Evolutionary conservation across 2,329 filamentous ascomycete genomes (phyloP), one percentile per base, ranked within the genome.

Genomic region (Periconia sp.): DNA sequence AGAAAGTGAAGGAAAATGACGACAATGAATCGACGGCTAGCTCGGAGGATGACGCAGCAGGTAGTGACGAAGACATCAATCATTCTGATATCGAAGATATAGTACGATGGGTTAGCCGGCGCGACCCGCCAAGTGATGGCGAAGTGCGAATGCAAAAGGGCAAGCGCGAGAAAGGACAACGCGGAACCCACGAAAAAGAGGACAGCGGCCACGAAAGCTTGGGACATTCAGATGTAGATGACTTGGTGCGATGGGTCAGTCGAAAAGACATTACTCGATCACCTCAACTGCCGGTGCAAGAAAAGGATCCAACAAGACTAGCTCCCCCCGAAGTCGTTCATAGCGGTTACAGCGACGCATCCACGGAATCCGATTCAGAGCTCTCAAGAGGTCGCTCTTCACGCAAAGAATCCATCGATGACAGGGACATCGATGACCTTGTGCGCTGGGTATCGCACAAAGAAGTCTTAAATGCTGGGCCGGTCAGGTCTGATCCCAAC

Each of bases 11-110:
- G 11, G 60, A 65, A 19, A 54, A 50, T 12, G 48, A 47, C 0
- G 40, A 30, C 8, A 39, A 39, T 15, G 9, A 4, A 10, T 23
- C 17, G 9, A 13, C 34, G 15, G 21, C 34, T 9, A 26, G 22
- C 19, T 31, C 28, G 11, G 35, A 52, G 12, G 50, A 54, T 4
- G 26, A 36, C 4, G 7, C 12, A 30, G 51, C 57, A 8, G 50
- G 46, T 17, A 54, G 57, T 13, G 47, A 55, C 13, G 56, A 54
- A 10, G 63, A 60, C 15, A 61, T 69, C 13, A 24, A 62, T n/a
- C 54, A 68, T 25, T 62, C 59, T 1, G 59, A 67, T 41, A 55
- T 67, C 3, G 65, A 69, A 17, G 65, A 66, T 1, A 18, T 69
- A 3, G 56, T 66, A 12, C 58, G 63, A 21, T 69, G 65, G 66